Conservation (phyloP, 495 filamentous ascomycete species). For the Terfezia claveryi region DNA sequence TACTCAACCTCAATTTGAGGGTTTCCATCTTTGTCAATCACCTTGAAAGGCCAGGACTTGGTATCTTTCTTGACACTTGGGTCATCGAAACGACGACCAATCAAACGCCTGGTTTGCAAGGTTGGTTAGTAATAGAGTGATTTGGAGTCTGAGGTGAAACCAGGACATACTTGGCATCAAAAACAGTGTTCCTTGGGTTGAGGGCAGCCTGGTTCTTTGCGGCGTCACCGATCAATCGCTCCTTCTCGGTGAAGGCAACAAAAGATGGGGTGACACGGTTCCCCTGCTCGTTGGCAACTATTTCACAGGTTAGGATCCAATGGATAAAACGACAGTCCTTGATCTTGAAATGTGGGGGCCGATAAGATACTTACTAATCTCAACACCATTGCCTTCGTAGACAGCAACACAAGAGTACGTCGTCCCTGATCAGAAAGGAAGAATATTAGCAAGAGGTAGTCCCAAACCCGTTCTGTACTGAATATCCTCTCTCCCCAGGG, state of each 20-base stretch:
- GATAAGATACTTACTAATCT: conserved; percentile 53
- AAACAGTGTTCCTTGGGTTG: conserved; percentile 94
- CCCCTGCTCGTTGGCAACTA: conserved; percentile 95
- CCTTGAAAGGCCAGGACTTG: conserved; percentile 97
- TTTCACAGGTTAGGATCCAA: background rate
- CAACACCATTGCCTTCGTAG: conserved; percentile 97
- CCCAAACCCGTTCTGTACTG: background rate
- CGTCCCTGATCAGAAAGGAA: conserved; percentile 40
- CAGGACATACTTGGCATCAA: conserved; percentile 63
- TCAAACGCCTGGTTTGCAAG: conserved; percentile 45
- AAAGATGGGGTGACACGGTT: conserved; percentile 96
- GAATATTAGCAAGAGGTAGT: conserved; percentile 2
- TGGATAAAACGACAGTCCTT: background rate
- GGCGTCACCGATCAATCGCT: conserved; percentile 95
- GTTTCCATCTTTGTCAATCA: conserved; percentile 70
- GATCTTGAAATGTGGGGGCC: background rate
- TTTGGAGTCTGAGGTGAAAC: conserved; percentile 3
- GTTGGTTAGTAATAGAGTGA: background rate
- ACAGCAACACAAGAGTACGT: conserved; percentile 99
- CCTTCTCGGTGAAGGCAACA: conserved; percentile 94
- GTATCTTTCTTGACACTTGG: conserved; percentile 94
- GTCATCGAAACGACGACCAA: conserved; percentile 84
- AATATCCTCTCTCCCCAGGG: background rate
- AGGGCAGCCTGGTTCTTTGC: conserved; percentile 99
- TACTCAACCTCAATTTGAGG: conserved; percentile 91